These are phyloP conservation scores for Biancaea sappan DNA, from an alignment of 306 rosid genomes.

Conservation along the genomic window DNA sequence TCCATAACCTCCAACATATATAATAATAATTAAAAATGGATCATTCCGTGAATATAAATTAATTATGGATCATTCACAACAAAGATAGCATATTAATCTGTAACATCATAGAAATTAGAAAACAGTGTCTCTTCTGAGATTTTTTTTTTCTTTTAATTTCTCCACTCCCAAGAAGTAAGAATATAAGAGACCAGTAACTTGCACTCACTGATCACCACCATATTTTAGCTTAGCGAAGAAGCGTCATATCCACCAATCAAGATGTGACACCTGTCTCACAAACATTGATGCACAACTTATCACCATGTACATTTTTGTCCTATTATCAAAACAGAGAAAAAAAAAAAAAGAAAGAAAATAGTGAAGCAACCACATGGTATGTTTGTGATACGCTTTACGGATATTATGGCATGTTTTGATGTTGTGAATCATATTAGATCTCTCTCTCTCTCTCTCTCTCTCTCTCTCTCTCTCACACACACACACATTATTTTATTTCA, in stretches of 20 bases:
- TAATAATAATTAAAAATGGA: neutral
- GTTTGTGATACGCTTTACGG: slow-evolving; percentile 23
- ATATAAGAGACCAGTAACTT: too few species aligned
- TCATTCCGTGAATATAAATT: neutral
- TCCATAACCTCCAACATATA: too few species aligned
- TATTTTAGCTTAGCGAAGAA: slow-evolving; percentile 5
- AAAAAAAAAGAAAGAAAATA: neutral
- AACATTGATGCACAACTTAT: neutral
- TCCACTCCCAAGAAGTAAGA: slow-evolving; percentile 42
- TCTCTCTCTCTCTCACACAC: too few species aligned
- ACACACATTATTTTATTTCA: too few species aligned
- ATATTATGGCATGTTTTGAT: slow-evolving; percentile 33
- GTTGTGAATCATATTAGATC: neutral
- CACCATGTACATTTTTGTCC: slow-evolving; percentile 48
- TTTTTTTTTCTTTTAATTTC: too few species aligned
- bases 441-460: too few species aligned
- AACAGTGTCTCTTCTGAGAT: slow-evolving; percentile 38
- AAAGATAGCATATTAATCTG: slow-evolving; percentile 40
- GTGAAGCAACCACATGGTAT: slow-evolving; percentile 40
- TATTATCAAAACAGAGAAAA: neutral
- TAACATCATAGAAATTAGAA: slow-evolving; percentile 36
- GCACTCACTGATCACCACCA: slow-evolving; percentile 31
- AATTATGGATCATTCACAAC: neutral
- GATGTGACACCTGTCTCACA: slow-evolving; percentile 27
- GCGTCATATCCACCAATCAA: slow-evolving; percentile 13